A percentile compares a stretch with the other conserved stretches of the same genome.
These are phyloP conservation scores for Aureobasidium leucospermi DNA, from an alignment of 2,329 filamentous ascomycete species.

Conservation along the genomic window DNA sequence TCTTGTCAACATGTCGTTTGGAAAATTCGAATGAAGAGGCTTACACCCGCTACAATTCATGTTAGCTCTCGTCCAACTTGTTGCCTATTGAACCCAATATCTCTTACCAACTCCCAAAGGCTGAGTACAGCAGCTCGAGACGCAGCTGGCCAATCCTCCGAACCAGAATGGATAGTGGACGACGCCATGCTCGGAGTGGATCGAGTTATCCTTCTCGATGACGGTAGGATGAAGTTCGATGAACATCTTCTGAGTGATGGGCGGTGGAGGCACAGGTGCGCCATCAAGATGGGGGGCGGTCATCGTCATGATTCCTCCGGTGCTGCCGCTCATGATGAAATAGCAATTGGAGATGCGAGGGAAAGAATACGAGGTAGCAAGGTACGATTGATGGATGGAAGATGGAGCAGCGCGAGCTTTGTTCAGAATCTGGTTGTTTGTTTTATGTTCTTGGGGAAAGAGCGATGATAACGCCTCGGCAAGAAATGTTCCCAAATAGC, in stretches of 20 bases:
- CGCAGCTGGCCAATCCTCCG: constrained; percentile 21
- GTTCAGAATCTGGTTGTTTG: not conserved
- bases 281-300: constrained; percentile 4
- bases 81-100: not conserved
- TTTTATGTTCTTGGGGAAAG: not conserved
- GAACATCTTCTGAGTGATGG: constrained; percentile 14
- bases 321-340: constrained; percentile 1
- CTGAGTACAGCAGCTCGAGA: constrained; percentile 19
- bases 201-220: constrained; percentile 21
- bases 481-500: not conserved
- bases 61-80: not conserved
- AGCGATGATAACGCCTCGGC: not conserved
- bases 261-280: constrained; percentile 16
- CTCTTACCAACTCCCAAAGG: constrained; percentile 19
- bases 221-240: constrained; percentile 17
- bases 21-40: not conserved
- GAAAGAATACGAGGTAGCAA: not conserved
- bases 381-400: not conserved
- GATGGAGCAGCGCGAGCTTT: not conserved
- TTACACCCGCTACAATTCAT: constrained; percentile 8
- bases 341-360: too few relatives aligned
- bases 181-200: constrained; percentile 20
- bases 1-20: not conserved
- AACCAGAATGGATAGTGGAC: constrained; percentile 22
- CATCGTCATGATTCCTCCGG: constrained; percentile 4